Percentiles rank a stretch among this genome's conserved stretches.
phyloP scores from a whole-genome alignment of 345 rosid genomes.

The Garcia nutans region DNA sequence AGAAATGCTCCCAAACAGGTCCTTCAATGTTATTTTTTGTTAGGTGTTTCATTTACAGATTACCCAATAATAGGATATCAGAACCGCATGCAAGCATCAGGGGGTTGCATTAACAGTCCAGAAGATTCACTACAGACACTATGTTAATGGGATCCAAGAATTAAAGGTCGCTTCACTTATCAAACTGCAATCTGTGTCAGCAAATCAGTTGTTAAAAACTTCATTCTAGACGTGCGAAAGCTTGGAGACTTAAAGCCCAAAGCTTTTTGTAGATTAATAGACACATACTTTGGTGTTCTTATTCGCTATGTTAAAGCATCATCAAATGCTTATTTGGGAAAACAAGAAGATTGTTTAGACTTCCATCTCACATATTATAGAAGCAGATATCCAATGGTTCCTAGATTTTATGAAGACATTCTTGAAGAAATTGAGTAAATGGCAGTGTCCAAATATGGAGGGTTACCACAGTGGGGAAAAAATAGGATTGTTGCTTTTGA shows the following conservation, averaged over 20 bases:
- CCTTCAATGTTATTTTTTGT: neutral
- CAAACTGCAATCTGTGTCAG: conserved; percentile 59
- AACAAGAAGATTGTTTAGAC: conserved; percentile 67
- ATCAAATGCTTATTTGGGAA: conserved; percentile 64
- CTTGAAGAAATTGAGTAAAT: conserved; percentile 83
- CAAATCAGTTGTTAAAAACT: conserved; percentile 42
- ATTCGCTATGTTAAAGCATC: conserved; percentile 71
- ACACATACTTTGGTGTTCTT: conserved; percentile 53
- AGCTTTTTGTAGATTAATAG: conserved; percentile 58
- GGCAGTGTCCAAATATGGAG: conserved; percentile 68
- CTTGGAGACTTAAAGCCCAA: conserved; percentile 46
- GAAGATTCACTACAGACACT: conserved; percentile 54
- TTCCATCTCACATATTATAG: conserved; percentile 74
- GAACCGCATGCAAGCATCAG: conserved; percentile 68
- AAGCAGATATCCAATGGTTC: conserved; percentile 57
- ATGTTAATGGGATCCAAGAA: conserved; percentile 75
- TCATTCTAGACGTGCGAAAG: conserved; percentile 60
- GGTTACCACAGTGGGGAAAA: conserved; percentile 82
- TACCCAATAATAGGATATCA: conserved; percentile 78
- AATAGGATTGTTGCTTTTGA: conserved; percentile 60
- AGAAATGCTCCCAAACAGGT: too few species aligned
- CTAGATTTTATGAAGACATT: conserved; percentile 60
- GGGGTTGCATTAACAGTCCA: conserved; percentile 68
- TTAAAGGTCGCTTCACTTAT: conserved; percentile 47
- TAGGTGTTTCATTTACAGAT: conserved; percentile 56